Percentiles rank a stretch among this genome's conserved stretches.
phyloP scores from a whole-genome alignment of 2,329 filamentous ascomycete genomes.

The Arthrinium phaeospermum region DNA sequence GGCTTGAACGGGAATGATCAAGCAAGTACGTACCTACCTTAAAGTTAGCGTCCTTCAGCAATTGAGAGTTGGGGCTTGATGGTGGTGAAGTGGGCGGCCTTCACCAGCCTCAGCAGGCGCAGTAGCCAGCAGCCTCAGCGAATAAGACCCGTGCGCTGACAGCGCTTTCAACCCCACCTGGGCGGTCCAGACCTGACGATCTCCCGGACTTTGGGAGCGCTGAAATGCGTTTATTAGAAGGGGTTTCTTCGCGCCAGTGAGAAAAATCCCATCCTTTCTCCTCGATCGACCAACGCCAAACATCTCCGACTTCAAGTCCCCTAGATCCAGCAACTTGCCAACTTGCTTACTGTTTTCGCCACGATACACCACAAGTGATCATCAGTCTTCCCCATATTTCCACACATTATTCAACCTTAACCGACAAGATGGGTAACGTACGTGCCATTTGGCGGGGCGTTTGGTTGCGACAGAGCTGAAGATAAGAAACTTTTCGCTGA shows the following conservation, averaged over 20 bases:
- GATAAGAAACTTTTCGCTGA: background rate
- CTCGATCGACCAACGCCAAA: constrained; percentile 2
- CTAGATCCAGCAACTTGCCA: background rate
- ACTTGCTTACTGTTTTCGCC: background rate
- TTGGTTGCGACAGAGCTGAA: constrained; percentile 3
- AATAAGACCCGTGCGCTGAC: background rate
- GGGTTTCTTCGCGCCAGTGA: background rate
- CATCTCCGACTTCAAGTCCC: background rate
- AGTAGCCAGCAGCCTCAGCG: background rate
- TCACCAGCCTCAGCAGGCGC: constrained; percentile 19
- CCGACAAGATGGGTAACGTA: constrained; percentile 35
- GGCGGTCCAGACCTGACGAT: constrained; percentile 10
- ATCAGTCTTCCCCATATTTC: background rate
- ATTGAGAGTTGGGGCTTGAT: background rate
- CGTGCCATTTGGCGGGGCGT: constrained; percentile 23
- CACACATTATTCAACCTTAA: background rate
- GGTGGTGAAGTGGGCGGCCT: background rate
- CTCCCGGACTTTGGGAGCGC: background rate
- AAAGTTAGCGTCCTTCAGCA: background rate
- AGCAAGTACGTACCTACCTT: background rate
- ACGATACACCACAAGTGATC: background rate
- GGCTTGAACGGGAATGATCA: background rate
- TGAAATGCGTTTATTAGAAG: constrained; percentile 14
- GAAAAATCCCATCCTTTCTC: constrained; percentile 8
- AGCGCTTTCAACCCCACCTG: background rate